phyloP scores from a whole-genome alignment of 306 rosid genomes.

The Vigna reflexopilosa region DNA sequence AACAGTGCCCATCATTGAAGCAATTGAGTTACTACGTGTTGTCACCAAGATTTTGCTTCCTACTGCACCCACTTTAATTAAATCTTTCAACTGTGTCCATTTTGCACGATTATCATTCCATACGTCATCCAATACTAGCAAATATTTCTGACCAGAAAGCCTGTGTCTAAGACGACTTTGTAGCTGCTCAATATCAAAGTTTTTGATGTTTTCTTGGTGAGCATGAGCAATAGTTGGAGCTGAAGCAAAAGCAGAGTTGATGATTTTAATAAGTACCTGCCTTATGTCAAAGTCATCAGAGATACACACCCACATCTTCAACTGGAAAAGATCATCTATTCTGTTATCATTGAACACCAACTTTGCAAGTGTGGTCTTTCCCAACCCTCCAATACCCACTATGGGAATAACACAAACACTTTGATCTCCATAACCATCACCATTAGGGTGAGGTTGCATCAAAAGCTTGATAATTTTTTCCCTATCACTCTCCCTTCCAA shows the following conservation, averaged over 20 bases:
- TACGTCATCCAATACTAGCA: slow-evolving; percentile 21
- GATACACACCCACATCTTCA: slow-evolving; percentile 44
- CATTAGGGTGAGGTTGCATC: not conserved
- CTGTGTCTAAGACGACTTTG: not conserved
- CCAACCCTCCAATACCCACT: slow-evolving; percentile 47
- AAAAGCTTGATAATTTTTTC: slow-evolving; percentile 12
- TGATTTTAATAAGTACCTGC: slow-evolving; percentile 28
- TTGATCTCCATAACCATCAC: not conserved
- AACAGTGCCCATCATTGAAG: slow-evolving; percentile 14
- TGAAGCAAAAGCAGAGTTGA: not conserved
- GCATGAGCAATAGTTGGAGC: not conserved
- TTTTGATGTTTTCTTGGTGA: slow-evolving; percentile 2
- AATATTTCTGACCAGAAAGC: slow-evolving; percentile 28
- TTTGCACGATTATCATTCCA: slow-evolving; percentile 34
- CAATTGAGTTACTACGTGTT: slow-evolving; percentile 28
- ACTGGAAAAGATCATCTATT: slow-evolving; percentile 7
- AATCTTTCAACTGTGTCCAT: slow-evolving; percentile 30
- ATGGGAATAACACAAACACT: slow-evolving; percentile 40
- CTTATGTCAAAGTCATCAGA: slow-evolving; percentile 35
- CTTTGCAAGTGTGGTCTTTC: slow-evolving; percentile 45
- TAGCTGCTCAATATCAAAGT: slow-evolving; percentile 15
- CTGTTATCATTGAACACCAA: slow-evolving; percentile 36
- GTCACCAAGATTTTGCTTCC: slow-evolving; percentile 32
- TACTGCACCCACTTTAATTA: not conserved
- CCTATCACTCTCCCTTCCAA: slow-evolving; percentile 32